Percentiles rank a stretch among this genome's conserved stretches.
Conservation (phyloP, 129 eudicot genomes). For the Escallonia rubra region DNA sequence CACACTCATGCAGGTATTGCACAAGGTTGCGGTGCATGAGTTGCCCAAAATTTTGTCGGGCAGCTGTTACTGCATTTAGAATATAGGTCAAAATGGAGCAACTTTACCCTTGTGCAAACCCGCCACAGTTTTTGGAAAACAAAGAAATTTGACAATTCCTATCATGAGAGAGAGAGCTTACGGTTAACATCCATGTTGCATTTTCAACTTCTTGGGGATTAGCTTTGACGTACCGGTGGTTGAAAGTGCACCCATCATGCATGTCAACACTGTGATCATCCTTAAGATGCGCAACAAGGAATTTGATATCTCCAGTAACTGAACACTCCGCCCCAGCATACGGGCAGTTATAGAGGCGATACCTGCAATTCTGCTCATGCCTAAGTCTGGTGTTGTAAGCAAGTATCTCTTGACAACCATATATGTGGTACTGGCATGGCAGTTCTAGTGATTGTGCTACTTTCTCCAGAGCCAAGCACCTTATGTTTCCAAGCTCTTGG, state of each 20-base stretch:
- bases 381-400: conserved; percentile 29
- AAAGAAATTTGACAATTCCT: too few species aligned
- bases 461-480: conserved; percentile 45
- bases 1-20: too few species aligned
- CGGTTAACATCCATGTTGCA: conserved; percentile 52
- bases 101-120: too few species aligned
- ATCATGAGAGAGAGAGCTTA: conserved; percentile 13
- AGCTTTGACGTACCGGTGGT: conserved; percentile 44
- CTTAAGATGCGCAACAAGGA: conserved; percentile 39
- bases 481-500: conserved; percentile 36
- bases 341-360: conserved; percentile 39
- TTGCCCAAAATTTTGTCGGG: too few species aligned
- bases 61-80: too few species aligned
- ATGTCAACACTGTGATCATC: conserved; percentile 40
- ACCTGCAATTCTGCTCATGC: conserved; percentile 40
- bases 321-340: conserved; percentile 44
- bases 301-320: conserved; percentile 31
- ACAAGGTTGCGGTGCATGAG: too few species aligned
- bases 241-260: conserved; percentile 49
- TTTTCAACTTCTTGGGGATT: conserved; percentile 46
- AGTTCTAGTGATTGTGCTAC: conserved; percentile 37
- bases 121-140: too few species aligned
- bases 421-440: conserved; percentile 30
- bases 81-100: too few species aligned
- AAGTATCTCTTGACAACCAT: conserved; percentile 41